Evolutionary conservation across 2,329 filamentous ascomycete genomes (phyloP).

Genomic region (Fusarium sterilihyphosum): DNA sequence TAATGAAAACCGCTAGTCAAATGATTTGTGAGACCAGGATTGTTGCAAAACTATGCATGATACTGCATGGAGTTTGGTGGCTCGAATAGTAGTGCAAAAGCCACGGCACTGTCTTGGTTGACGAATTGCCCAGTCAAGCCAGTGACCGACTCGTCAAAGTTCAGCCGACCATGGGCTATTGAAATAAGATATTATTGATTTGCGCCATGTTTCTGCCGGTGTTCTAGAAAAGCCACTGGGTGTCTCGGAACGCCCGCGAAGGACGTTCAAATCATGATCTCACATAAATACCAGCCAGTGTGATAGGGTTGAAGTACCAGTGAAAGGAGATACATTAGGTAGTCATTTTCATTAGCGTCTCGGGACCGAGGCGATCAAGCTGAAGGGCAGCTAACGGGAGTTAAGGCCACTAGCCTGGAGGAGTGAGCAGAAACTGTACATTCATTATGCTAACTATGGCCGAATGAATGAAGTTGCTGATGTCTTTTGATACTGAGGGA

Average conservation of each 20-base stretch:
- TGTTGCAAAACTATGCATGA: not conserved
- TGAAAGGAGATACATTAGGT: not conserved
- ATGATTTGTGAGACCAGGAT: slow-evolving; percentile 13
- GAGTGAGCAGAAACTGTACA: not conserved
- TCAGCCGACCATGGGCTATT: not conserved
- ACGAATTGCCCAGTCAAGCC: not conserved
- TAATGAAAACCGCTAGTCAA: not conserved
- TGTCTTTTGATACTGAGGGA: not conserved
- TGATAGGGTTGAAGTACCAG: not conserved
- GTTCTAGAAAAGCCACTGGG: slow-evolving; percentile 21
- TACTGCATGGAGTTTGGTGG: slow-evolving; percentile 2
- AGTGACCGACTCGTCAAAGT: slow-evolving; percentile 5
- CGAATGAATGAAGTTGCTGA: not conserved
- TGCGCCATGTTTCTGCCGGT: slow-evolving; percentile 24
- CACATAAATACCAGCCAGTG: not conserved
- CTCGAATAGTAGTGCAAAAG: slow-evolving; percentile 8
- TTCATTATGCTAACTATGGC: not conserved
- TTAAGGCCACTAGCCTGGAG: not conserved
- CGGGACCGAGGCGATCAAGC: not conserved
- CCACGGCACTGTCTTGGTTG: not conserved
- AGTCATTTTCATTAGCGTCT: not conserved
- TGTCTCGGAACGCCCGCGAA: not conserved
- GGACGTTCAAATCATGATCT: not conserved
- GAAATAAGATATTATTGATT: not conserved
- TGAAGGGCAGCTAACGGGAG: not conserved